Evolutionary conservation across 352 stramenopile species (phyloP).

Genomic region (Globisporangium takayamanum): DNA sequence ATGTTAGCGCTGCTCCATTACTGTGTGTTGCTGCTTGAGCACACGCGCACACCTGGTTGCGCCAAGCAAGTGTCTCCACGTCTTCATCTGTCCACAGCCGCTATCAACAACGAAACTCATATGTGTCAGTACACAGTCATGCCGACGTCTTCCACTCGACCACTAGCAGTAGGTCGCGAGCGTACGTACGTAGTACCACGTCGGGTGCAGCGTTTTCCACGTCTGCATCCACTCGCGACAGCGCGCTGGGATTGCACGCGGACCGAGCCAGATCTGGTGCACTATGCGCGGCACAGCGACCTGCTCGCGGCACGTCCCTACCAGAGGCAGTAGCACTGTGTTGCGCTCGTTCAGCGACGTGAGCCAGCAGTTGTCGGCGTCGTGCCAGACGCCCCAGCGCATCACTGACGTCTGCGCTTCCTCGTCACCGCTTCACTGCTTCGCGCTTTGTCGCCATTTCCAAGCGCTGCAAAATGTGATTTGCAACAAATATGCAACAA

Average conservation of each 20-base stretch:
- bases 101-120: constrained; percentile 8
- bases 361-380: constrained; percentile 21
- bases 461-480: background rate
- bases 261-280: constrained; percentile 72
- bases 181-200: constrained; percentile 25
- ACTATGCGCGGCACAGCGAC: constrained; percentile 21
- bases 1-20: background rate
- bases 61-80: constrained; percentile 15
- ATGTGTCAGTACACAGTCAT: background rate
- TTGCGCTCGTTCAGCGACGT: constrained; percentile 18
- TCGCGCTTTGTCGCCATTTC: background rate
- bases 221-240: constrained; percentile 34
- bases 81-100: constrained; percentile 50
- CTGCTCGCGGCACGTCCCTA: background rate
- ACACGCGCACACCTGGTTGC: constrained; percentile 23
- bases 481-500: background rate
- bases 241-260: constrained; percentile 16
- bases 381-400: constrained; percentile 32
- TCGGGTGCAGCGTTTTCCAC: constrained; percentile 34
- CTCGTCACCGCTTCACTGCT: background rate
- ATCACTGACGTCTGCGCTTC: background rate
- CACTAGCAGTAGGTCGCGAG: no score
- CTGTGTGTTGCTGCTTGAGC: background rate
- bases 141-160: background rate
- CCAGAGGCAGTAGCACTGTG: constrained; percentile 4